phyloP scores from a whole-genome alignment of 805 yeast genomes.

The Nakazawaea pomicola region DNA sequence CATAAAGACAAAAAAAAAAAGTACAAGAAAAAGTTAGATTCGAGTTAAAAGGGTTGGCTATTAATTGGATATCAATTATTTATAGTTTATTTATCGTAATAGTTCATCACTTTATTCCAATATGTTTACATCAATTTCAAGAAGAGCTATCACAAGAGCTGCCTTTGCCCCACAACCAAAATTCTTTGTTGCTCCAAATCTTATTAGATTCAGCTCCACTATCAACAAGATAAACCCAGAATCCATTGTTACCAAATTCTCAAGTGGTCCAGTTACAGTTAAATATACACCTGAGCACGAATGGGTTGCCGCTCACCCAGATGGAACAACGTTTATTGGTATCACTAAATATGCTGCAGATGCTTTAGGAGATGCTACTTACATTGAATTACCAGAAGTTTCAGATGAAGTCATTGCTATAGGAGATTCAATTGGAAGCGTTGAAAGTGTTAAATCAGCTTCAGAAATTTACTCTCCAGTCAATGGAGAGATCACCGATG shows the following conservation, averaged over 20 bases:
- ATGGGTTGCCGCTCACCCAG: constrained; percentile 85
- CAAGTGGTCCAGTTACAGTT: constrained; percentile 41
- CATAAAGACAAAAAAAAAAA: background rate
- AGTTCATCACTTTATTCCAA: no score
- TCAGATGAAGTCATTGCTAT: constrained; percentile 37
- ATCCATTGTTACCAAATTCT: constrained; percentile 25
- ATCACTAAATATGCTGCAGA: constrained; percentile 94
- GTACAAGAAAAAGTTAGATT: background rate
- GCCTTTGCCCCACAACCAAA: constrained; percentile 47
- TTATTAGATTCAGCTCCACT: constrained; percentile 19
- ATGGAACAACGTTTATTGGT: constrained; percentile 81
- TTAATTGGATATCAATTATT: background rate
- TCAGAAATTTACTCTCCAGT: constrained; percentile 90
- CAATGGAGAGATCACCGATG: constrained; percentile 66
- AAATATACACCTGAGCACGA: constrained; percentile 89
- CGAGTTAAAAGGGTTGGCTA: background rate
- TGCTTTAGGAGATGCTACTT: constrained; percentile 96
- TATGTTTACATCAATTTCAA: constrained; percentile 2
- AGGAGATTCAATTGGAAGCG: constrained; percentile 87
- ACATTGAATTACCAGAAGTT: constrained; percentile 80
- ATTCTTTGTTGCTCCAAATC: constrained; percentile 52
- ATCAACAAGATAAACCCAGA: constrained; percentile 25
- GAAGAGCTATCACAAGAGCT: constrained; percentile 26
- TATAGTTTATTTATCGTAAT: no score
- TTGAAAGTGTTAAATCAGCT: constrained; percentile 93